phyloP scores from a whole-genome alignment of 768 basidiomycete species.

The Lactifluus hygrophoroides region DNA sequence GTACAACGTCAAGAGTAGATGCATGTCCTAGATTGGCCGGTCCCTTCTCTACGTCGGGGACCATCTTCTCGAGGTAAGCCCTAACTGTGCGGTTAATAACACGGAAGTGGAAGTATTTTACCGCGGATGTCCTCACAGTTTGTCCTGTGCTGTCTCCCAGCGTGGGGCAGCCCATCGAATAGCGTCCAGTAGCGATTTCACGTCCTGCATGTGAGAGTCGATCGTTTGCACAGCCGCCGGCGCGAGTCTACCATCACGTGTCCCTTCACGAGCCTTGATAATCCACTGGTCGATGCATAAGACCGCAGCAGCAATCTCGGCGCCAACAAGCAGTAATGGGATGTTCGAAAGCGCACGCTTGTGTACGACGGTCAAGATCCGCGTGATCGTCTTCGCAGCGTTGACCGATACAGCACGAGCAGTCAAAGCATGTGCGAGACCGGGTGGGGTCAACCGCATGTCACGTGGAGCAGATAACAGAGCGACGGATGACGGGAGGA shows the following conservation, averaged over 20 bases:
- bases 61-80: slow-evolving; percentile 11
- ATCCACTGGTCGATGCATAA: slow-evolving; percentile 19
- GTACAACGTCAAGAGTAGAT: background rate
- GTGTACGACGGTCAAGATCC: slow-evolving; percentile 13
- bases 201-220: slow-evolving; percentile 13
- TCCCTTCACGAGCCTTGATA: slow-evolving; percentile 10
- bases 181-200: slow-evolving; percentile 7
- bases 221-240: background rate
- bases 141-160: slow-evolving; percentile 18
- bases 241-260: background rate
- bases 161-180: slow-evolving; percentile 17
- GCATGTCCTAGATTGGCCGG: background rate
- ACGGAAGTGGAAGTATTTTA: background rate
- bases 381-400: slow-evolving; percentile 10
- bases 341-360: slow-evolving; percentile 16
- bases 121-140: background rate
- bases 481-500: slow-evolving; percentile 40
- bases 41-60: slow-evolving; percentile 8
- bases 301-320: slow-evolving; percentile 15
- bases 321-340: slow-evolving; percentile 10
- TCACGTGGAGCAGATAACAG: slow-evolving; percentile 9
- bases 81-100: background rate
- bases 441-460: background rate
- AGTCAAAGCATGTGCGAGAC: slow-evolving; percentile 7
- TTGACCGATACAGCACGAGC: slow-evolving; percentile 12